Percentiles rank a stretch among this genome's conserved stretches.
These are phyloP conservation scores for Escallonia rubra DNA, from an alignment of 129 eudicot genomes.

Conservation along the genomic window DNA sequence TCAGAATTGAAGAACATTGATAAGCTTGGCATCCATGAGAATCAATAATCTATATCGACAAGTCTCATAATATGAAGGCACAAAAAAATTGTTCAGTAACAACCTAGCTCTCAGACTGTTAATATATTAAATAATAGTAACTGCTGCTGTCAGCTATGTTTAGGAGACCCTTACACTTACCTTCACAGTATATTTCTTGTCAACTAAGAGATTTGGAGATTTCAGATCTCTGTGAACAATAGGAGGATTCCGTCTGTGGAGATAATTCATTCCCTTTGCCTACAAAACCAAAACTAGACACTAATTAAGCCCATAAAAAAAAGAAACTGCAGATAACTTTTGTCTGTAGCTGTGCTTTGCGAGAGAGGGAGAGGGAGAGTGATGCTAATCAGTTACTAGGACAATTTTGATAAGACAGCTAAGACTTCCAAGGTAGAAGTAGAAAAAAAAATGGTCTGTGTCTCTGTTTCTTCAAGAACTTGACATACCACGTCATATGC, in stretches of 20 bases:
- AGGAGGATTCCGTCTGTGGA: constrained; percentile 93
- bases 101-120: not conserved
- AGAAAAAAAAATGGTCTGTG: not conserved
- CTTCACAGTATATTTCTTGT: constrained; percentile 87
- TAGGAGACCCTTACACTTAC: constrained; percentile 20
- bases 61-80: no score
- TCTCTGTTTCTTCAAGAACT: not conserved
- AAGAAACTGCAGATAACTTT: not conserved
- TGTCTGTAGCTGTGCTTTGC: no score
- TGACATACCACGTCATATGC: constrained; percentile 86
- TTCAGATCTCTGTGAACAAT: constrained; percentile 90
- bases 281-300: constrained; percentile 7
- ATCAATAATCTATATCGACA: no score
- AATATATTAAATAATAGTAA: not conserved
- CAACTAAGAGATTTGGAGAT: constrained; percentile 96
- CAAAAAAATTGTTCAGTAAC: no score
- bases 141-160: constrained; percentile 1
- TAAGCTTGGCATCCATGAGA: no score
- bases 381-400: no score
- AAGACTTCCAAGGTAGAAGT: not conserved
- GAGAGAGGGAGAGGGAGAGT: no score
- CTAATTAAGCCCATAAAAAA: not conserved
- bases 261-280: constrained; percentile 99
- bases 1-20: no score
- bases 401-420: no score